phyloP scores from a whole-genome alignment of 2,329 filamentous ascomycete genomes.

The Claviceps pazoutovae region DNA sequence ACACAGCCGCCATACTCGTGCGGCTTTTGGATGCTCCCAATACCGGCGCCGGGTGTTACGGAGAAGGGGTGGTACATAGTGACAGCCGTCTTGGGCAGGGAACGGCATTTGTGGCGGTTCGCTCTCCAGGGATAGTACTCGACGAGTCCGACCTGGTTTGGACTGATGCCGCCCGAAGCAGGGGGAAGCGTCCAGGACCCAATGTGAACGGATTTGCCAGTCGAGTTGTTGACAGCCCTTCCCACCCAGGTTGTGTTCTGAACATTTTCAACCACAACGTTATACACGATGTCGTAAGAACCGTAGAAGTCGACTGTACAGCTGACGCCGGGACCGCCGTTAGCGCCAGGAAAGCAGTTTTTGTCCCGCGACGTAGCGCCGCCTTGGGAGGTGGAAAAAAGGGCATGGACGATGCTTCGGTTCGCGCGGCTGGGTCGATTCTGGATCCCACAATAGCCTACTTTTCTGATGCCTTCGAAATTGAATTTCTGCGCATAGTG shows the following conservation, averaged over 20 bases:
- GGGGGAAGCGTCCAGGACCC: neutral
- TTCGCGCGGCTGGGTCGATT: neutral
- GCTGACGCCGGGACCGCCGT: neutral
- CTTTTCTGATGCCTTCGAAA: conserved; percentile 4
- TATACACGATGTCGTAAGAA: neutral
- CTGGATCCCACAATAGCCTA: neutral
- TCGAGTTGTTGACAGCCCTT: neutral
- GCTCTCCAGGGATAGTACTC: neutral
- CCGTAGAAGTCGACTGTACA: neutral
- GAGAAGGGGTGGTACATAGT: neutral
- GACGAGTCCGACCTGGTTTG: neutral
- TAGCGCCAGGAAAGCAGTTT: neutral
- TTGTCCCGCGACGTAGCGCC: neutral
- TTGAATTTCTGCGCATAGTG: conserved; percentile 13
- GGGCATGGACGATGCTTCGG: neutral
- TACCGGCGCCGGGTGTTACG: neutral
- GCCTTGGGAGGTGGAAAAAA: neutral
- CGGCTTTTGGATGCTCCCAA: neutral
- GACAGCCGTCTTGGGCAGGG: neutral
- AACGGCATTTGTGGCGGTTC: neutral
- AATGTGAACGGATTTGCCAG: neutral
- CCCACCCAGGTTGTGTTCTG: neutral
- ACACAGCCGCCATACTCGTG: neutral
- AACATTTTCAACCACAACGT: neutral
- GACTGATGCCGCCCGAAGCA: neutral